Percentiles rank a stretch among this genome's conserved stretches.
Conservation (phyloP, 2,329 filamentous ascomycete genomes). For the Paecilomyces fulvus region DNA sequence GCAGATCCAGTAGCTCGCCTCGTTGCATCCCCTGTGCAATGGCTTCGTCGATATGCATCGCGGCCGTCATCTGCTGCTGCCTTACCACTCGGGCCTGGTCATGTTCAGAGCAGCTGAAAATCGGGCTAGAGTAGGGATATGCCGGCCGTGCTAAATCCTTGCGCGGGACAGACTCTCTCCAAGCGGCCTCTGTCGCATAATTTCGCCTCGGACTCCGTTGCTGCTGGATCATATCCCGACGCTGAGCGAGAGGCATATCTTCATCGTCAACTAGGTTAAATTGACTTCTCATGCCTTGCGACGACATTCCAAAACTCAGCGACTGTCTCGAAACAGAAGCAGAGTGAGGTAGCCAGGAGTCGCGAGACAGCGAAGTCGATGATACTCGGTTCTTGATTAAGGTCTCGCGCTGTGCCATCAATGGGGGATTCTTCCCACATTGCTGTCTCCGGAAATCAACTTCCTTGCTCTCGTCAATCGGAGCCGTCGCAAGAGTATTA, state of each 20-base stretch:
- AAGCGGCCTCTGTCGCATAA: slow-evolving; percentile 55
- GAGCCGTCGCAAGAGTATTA: slow-evolving; percentile 6
- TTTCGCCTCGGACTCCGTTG: slow-evolving; percentile 23
- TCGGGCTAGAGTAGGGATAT: slow-evolving; percentile 23
- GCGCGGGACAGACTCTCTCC: slow-evolving; percentile 58
- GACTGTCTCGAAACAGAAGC: slow-evolving; percentile 16
- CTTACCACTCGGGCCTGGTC: slow-evolving; percentile 54
- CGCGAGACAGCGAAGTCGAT: slow-evolving; percentile 25
- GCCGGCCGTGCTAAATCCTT: slow-evolving; percentile 47
- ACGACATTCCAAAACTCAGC: slow-evolving; percentile 8
- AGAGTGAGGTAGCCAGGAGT: slow-evolving; percentile 21
- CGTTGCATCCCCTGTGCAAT: slow-evolving; percentile 70
- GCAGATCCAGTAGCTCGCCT: slow-evolving; percentile 64
- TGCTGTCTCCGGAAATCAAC: slow-evolving; percentile 10
- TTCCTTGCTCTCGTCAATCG: slow-evolving; percentile 8
- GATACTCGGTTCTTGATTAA: slow-evolving; percentile 37
- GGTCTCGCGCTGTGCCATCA: slow-evolving; percentile 48
- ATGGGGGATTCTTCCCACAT: slow-evolving; percentile 31
- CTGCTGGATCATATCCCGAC: slow-evolving; percentile 53
- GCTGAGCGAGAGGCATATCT: slow-evolving; percentile 63
- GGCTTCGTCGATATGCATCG: slow-evolving; percentile 51
- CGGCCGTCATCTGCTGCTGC: slow-evolving; percentile 50
- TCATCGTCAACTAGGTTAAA: slow-evolving; percentile 44
- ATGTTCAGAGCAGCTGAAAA: slow-evolving; percentile 39
- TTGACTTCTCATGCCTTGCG: slow-evolving; percentile 6